Percentiles rank a stretch among this genome's conserved stretches.
Evolutionary conservation across 129 eudicot species (phyloP).

Genomic region (Flaveria brownii): DNA sequence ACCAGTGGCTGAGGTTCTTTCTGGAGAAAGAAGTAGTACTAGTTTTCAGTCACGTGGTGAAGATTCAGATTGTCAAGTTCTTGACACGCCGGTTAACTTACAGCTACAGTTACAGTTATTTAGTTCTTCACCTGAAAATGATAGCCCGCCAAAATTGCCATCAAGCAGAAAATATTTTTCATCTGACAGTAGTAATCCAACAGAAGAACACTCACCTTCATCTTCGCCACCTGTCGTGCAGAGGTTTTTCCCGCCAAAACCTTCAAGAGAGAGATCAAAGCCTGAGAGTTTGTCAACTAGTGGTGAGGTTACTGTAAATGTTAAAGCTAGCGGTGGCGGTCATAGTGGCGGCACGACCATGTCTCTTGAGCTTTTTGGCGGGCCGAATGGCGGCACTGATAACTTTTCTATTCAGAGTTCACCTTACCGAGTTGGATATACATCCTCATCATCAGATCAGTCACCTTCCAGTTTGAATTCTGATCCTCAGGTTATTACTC

Average conservation of each 20-base stretch:
- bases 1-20: conserved; percentile 43
- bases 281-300: conserved; percentile 52
- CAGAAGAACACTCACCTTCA: conserved; percentile 73
- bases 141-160: conserved; percentile 58
- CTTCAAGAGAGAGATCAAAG: conserved; percentile 50
- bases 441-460: conserved; percentile 86
- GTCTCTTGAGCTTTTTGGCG: conserved; percentile 83
- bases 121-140: conserved; percentile 75
- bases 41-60: conserved; percentile 80
- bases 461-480: conserved; percentile 84
- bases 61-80: conserved; percentile 65
- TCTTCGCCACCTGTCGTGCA: conserved; percentile 80
- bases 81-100: conserved; percentile 48
- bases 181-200: conserved; percentile 78
- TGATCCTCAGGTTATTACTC: conserved; percentile 71
- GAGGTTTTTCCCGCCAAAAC: conserved; percentile 62
- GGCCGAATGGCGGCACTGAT: conserved; percentile 37
- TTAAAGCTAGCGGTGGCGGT: conserved; percentile 36
- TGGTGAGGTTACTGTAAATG: conserved; percentile 47
- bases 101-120: conserved; percentile 75
- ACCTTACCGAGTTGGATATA: conserved; percentile 68
- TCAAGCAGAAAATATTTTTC: conserved; percentile 66
- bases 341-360: conserved; percentile 39
- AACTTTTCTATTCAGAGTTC: conserved; percentile 57
- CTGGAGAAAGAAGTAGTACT: conserved; percentile 78